Percentiles rank a stretch among this genome's conserved stretches.
Conservation (phyloP, 2,329 filamentous ascomycete species). For the Aspergillus sp. region DNA sequence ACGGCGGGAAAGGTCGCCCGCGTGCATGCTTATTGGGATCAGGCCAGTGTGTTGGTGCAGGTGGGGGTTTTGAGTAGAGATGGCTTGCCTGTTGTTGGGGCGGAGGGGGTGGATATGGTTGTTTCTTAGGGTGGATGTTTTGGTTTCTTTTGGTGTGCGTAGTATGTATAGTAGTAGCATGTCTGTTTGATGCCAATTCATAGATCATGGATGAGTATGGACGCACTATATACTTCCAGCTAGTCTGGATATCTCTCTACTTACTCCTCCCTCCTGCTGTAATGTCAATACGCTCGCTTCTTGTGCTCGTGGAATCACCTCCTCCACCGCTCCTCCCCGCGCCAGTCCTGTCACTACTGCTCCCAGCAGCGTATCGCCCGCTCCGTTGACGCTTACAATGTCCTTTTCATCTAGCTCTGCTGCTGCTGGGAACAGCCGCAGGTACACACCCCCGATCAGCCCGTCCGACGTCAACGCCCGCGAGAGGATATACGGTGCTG, state of each 20-base stretch:
- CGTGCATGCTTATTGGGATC: slow-evolving; percentile 65
- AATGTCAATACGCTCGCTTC: slow-evolving; percentile 77
- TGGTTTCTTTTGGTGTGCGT: neutral
- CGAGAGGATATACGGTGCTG: slow-evolving; percentile 71
- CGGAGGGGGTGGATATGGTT: slow-evolving; percentile 31
- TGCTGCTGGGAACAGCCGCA: slow-evolving; percentile 70
- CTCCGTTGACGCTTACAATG: slow-evolving; percentile 88
- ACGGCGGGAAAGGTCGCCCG: slow-evolving; percentile 40
- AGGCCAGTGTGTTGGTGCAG: slow-evolving; percentile 62
- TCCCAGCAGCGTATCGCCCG: slow-evolving; percentile 89
- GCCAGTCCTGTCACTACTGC: slow-evolving; percentile 78
- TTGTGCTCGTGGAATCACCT: slow-evolving; percentile 78
- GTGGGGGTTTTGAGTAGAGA: slow-evolving; percentile 55
- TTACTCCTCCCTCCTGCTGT: slow-evolving; percentile 72
- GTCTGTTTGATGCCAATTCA: too few species aligned
- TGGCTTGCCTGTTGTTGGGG: slow-evolving; percentile 37
- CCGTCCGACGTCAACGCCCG: slow-evolving; percentile 57
- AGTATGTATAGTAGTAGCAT: too few species aligned
- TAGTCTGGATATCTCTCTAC: slow-evolving; percentile 29
- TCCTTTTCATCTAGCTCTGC: slow-evolving; percentile 63
- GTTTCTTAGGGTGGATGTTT: neutral
- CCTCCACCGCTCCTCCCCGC: slow-evolving; percentile 55
- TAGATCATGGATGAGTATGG: too few species aligned
- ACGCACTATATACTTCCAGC: neutral
- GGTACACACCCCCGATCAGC: slow-evolving; percentile 80